A percentile compares a stretch with the other conserved stretches of the same genome.
Evolutionary conservation across 169 alveolate species (phyloP).

Genomic region (Plasmodium fragile): DNA sequence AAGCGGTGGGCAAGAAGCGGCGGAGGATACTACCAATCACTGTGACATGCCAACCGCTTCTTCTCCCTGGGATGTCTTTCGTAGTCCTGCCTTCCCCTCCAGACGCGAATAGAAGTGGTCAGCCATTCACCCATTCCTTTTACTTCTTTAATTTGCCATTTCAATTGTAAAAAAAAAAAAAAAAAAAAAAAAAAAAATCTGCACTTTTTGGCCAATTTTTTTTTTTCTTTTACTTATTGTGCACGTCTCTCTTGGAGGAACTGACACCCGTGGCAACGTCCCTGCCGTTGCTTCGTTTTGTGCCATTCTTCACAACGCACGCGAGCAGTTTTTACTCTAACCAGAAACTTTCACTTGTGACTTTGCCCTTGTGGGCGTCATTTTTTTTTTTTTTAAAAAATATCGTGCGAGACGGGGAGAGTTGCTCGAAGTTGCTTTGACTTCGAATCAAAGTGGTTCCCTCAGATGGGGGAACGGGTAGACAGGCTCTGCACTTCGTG

Average conservation of each 20-base stretch:
- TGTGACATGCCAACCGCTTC: background rate
- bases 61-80: too few relatives aligned
- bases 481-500: too few relatives aligned
- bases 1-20: background rate
- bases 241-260: background rate
- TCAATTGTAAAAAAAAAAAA: background rate
- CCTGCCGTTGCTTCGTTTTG: background rate
- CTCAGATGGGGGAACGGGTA: background rate
- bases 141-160: conserved; percentile 28
- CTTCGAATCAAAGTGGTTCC: background rate
- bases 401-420: background rate
- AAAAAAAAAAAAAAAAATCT: background rate
- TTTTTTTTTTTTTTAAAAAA: background rate
- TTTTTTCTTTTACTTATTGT: background rate
- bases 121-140: background rate
- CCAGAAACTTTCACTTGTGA: background rate
- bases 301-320: background rate
- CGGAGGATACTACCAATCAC: background rate
- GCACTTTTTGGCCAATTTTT: background rate
- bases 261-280: background rate
- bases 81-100: too few relatives aligned
- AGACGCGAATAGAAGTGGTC: background rate
- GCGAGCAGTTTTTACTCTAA: background rate
- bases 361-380: background rate
- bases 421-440: background rate